Evolutionary conservation across 164 flowering plant genomes (phyloP).

Genomic region (Hamamelis virginiana): DNA sequence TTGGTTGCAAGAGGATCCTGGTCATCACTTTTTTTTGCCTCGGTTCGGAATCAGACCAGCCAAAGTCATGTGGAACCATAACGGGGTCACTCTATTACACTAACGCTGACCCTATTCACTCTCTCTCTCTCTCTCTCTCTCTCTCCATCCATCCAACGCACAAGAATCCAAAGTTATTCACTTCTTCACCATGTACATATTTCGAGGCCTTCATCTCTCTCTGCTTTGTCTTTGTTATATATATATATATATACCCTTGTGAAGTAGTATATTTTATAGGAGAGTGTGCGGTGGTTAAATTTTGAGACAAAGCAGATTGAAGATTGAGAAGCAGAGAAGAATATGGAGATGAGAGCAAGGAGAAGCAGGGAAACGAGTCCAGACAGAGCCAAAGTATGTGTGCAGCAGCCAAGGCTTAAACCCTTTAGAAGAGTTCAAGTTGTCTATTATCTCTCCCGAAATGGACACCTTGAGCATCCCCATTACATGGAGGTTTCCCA

Average conservation of each 20-base stretch:
- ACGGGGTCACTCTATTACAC: neutral
- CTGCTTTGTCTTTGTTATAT: neutral
- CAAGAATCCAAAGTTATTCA: constrained; percentile 1
- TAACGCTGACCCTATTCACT: neutral
- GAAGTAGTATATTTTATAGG: neutral
- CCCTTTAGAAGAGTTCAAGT: constrained; percentile 38
- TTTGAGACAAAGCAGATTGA: neutral
- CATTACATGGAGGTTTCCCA: constrained; percentile 68
- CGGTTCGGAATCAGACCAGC: neutral
- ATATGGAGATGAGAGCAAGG: constrained; percentile 37
- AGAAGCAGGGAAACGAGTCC: constrained; percentile 43
- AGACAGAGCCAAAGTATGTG: constrained; percentile 29
- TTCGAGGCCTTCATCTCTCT: neutral
- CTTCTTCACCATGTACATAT: neutral
- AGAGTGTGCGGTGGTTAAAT: neutral
- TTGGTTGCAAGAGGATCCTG: constrained; percentile 1
- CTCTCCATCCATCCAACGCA: neutral
- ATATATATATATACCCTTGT: neutral
- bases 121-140: neutral
- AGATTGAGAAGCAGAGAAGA: neutral
- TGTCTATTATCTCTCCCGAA: constrained; percentile 41
- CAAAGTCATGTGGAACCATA: no score
- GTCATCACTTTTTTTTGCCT: neutral
- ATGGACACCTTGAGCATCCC: constrained; percentile 46
- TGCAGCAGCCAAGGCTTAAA: constrained; percentile 17